Conservation (phyloP, 2,329 filamentous ascomycete genomes). For the Pestalotiopsis fici region DNA sequence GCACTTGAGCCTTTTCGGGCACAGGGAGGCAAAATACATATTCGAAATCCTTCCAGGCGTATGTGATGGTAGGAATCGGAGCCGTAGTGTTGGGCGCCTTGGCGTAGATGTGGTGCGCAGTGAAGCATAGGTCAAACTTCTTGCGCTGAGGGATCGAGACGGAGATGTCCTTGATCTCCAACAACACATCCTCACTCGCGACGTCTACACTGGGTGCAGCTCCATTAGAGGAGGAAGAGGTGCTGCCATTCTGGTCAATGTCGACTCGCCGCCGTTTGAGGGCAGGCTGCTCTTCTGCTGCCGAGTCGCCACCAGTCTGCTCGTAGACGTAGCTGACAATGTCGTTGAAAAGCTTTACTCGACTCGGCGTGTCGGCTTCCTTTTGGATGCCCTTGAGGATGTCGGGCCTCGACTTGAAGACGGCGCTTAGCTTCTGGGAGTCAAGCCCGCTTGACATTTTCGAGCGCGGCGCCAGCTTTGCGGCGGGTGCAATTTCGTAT, state of each 20-base stretch:
- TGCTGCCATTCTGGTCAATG: slow-evolving; percentile 30
- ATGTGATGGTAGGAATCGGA: slow-evolving; percentile 55
- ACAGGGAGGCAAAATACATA: slow-evolving; percentile 65
- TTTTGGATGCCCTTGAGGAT: slow-evolving; percentile 54
- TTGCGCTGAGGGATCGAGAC: slow-evolving; percentile 69
- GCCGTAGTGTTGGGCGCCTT: slow-evolving; percentile 50
- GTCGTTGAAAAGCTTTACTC: slow-evolving; percentile 56
- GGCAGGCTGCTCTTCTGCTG: slow-evolving; percentile 39
- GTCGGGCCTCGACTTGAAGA: slow-evolving; percentile 59
- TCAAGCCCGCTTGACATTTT: slow-evolving; percentile 48
- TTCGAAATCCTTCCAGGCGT: slow-evolving; percentile 64
- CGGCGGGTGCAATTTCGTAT: not conserved
- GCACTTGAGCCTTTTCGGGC: slow-evolving; percentile 65
- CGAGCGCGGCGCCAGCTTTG: not conserved
- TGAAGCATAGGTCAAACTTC: slow-evolving; percentile 68
- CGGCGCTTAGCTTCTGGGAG: slow-evolving; percentile 46
- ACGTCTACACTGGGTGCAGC: slow-evolving; percentile 35
- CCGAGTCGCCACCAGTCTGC: slow-evolving; percentile 31
- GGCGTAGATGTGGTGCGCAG: slow-evolving; percentile 59
- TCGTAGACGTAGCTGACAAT: slow-evolving; percentile 53
- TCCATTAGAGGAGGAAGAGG: slow-evolving; percentile 18
- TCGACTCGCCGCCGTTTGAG: slow-evolving; percentile 57
- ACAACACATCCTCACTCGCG: slow-evolving; percentile 51
- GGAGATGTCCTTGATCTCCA: slow-evolving; percentile 67
- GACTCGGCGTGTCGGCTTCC: slow-evolving; percentile 53